These are phyloP conservation scores for Cyclotella atomus DNA, from an alignment of 108 stramenopile genomes.

Conservation along the genomic window DNA sequence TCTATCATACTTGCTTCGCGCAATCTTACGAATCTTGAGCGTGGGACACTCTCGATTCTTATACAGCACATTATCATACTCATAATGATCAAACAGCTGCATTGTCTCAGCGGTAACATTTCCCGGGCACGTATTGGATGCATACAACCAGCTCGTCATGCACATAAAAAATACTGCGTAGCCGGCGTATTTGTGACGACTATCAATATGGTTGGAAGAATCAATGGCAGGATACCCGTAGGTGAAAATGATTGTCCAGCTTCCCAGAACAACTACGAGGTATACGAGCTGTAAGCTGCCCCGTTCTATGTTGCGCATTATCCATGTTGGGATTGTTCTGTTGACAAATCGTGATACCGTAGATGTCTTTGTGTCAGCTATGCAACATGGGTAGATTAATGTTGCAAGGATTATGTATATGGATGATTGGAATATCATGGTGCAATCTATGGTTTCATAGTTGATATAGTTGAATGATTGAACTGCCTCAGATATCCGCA, in stretches of 20 bases:
- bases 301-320: slow-evolving; percentile 9
- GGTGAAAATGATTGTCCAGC: slow-evolving; percentile 73
- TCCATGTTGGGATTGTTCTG: slow-evolving; percentile 14
- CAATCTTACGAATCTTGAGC: slow-evolving; percentile 63
- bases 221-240: slow-evolving; percentile 74
- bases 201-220: slow-evolving; percentile 46
- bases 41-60: slow-evolving; percentile 65
- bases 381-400: slow-evolving; percentile 28
- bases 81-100: slow-evolving; percentile 77
- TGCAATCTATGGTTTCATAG: not conserved
- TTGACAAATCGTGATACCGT: slow-evolving; percentile 23
- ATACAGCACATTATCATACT: slow-evolving; percentile 83
- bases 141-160: slow-evolving; percentile 64
- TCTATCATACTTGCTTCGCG: slow-evolving; percentile 86
- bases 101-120: slow-evolving; percentile 65
- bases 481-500: too few species aligned
- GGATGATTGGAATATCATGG: not conserved
- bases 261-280: slow-evolving; percentile 69
- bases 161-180: slow-evolving; percentile 76
- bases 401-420: slow-evolving; percentile 16
- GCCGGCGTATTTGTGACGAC: slow-evolving; percentile 66
- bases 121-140: slow-evolving; percentile 64
- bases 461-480: too few species aligned
- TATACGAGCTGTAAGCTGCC: slow-evolving; percentile 38
- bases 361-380: slow-evolving; percentile 42